Evolutionary conservation across 176 grass and related monocot genomes (phyloP).

Genomic region (Zizania latifolia): DNA sequence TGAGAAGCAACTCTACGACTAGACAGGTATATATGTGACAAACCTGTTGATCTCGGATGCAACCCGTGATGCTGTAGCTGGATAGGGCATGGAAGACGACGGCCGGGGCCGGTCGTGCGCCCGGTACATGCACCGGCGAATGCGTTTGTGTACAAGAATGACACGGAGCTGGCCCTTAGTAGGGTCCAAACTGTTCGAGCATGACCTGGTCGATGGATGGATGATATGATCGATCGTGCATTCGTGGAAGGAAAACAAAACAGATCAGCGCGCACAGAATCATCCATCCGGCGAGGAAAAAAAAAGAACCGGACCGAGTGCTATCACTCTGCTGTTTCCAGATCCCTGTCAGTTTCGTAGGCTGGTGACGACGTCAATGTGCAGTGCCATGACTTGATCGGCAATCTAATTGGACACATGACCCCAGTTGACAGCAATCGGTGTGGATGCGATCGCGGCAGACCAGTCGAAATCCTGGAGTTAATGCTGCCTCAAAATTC

Average conservation of each 20-base stretch:
- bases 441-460: too few species aligned
- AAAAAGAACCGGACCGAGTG: neutral
- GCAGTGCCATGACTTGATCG: conserved; percentile 16
- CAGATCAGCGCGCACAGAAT: neutral
- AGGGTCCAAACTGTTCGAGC: neutral
- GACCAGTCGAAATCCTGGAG: too few species aligned
- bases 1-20: neutral
- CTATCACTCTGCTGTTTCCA: conserved; percentile 5
- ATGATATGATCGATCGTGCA: neutral
- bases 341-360: conserved; percentile 24
- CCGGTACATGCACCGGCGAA: too few species aligned
- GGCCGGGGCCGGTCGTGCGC: too few species aligned
- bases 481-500: too few species aligned
- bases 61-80: neutral
- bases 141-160: neutral
- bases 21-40: conserved; percentile 3
- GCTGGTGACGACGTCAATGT: too few species aligned
- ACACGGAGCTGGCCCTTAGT: neutral
- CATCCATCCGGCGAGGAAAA: neutral
- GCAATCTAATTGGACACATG: neutral
- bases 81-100: too few species aligned
- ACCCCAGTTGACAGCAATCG: neutral
- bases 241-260: neutral
- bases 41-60: neutral
- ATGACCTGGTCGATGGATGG: neutral